Percentiles rank a stretch among this genome's conserved stretches.
phyloP scores from a whole-genome alignment of 495 filamentous ascomycete genomes.

The Platismatia glauca region DNA sequence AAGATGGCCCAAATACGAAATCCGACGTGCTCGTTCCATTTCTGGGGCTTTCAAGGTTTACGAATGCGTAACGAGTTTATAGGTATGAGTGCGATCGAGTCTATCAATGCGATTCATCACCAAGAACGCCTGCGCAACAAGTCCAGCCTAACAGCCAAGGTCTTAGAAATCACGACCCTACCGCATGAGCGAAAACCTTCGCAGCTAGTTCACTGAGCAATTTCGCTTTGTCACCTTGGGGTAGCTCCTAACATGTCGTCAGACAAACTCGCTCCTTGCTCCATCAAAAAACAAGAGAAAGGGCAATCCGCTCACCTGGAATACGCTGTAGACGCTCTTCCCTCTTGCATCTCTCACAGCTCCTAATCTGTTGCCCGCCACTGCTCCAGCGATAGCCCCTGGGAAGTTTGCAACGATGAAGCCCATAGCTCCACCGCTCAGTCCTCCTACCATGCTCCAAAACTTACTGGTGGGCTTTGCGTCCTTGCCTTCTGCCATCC shows the following conservation, averaged over 20 bases:
- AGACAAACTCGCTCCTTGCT: slow-evolving; percentile 7
- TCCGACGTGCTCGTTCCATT: not conserved
- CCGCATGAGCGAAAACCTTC: slow-evolving; percentile 56
- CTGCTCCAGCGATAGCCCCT: slow-evolving; percentile 79
- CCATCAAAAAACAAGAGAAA: not conserved
- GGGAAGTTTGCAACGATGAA: slow-evolving; percentile 93
- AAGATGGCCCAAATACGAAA: no score
- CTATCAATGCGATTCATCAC: not conserved
- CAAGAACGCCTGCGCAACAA: not conserved
- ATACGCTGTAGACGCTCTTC: slow-evolving; percentile 92
- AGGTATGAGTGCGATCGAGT: not conserved
- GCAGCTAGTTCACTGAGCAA: slow-evolving; percentile 67
- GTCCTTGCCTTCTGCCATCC: slow-evolving; percentile 56
- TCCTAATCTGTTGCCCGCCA: slow-evolving; percentile 84
- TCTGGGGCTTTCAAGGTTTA: not conserved
- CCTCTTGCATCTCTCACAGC: slow-evolving; percentile 81
- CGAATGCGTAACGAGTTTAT: not conserved
- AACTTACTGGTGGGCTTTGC: slow-evolving; percentile 59
- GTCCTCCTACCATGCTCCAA: slow-evolving; percentile 76
- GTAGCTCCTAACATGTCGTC: slow-evolving; percentile 48
- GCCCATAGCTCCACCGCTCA: slow-evolving; percentile 83
- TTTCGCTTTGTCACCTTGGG: slow-evolving; percentile 67
- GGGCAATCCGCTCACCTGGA: slow-evolving; percentile 34
- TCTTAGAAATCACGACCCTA: slow-evolving; percentile 14
- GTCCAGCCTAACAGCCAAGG: not conserved